Percentiles rank a stretch among this genome's conserved stretches.
These are phyloP conservation scores for Wickerhamomyces queroliae DNA, from an alignment of 805 yeast genomes.

Conservation along the genomic window DNA sequence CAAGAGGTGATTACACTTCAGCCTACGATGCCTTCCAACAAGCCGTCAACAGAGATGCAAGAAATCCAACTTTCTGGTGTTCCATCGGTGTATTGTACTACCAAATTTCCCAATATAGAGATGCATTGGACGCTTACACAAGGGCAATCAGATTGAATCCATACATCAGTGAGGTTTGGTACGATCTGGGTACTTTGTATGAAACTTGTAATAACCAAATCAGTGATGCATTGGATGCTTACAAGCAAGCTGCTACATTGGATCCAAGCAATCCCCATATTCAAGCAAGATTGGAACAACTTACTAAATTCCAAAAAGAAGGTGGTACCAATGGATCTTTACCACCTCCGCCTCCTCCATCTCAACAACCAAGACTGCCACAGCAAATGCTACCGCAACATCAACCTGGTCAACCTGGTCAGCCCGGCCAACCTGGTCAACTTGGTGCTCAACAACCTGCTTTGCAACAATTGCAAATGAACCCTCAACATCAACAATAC, in stretches of 20 bases:
- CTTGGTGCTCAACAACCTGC: constrained; percentile 11
- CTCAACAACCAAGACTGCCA: constrained; percentile 57
- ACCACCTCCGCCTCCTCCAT: constrained; percentile 65
- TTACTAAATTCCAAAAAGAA: constrained; percentile 66
- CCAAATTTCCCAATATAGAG: constrained; percentile 93
- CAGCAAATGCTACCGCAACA: constrained; percentile 52
- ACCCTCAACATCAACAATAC: constrained; percentile 8
- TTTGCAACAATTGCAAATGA: constrained; percentile 6
- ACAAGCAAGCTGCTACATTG: constrained; percentile 90
- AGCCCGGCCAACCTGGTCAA: constrained; percentile 19
- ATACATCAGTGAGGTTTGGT: constrained; percentile 96
- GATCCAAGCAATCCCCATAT: constrained; percentile 95
- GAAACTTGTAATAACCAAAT: constrained; percentile 97
- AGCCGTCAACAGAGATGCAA: constrained; percentile 93
- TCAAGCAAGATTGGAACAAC: constrained; percentile 84
- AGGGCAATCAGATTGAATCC: constrained; percentile 95
- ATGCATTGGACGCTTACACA: constrained; percentile 96
- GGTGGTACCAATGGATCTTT: constrained; percentile 47
- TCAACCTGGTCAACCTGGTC: constrained; percentile 28
- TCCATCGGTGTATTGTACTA: constrained; percentile 93
- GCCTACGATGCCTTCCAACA: constrained; percentile 99
- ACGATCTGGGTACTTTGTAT: constrained; percentile 93
- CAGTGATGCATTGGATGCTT: constrained; percentile 93
- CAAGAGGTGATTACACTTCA: constrained; percentile 87
- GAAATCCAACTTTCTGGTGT: constrained; percentile 98